Evolutionary conservation across 1,284 basidiomycete species (phyloP).

Genomic region (Sutorius eximius): DNA sequence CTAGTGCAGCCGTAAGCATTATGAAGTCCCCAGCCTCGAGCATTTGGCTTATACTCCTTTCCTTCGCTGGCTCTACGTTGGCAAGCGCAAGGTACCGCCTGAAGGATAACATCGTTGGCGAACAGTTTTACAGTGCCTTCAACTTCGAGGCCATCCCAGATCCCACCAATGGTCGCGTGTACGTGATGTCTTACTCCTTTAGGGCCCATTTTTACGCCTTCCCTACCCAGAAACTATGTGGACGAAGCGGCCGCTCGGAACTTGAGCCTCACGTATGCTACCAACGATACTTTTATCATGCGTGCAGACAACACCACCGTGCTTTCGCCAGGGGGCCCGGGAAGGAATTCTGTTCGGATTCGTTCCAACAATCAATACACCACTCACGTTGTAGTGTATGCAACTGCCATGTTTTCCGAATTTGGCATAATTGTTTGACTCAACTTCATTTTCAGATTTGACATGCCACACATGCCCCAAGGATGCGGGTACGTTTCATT

Average conservation of each 20-base stretch:
- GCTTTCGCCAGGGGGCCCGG: slow-evolving; percentile 47
- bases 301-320: slow-evolving; percentile 52
- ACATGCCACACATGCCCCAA: slow-evolving; percentile 51
- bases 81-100: slow-evolving; percentile 36
- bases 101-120: slow-evolving; percentile 42
- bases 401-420: slow-evolving; percentile 4
- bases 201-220: neutral
- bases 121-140: slow-evolving; percentile 44
- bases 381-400: slow-evolving; percentile 58
- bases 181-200: slow-evolving; percentile 17
- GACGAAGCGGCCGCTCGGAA: slow-evolving; percentile 43
- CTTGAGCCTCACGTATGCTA: slow-evolving; percentile 50
- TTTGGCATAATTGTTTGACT: neutral
- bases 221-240: slow-evolving; percentile 51
- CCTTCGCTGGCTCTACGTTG: slow-evolving; percentile 26
- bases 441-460: slow-evolving; percentile 26
- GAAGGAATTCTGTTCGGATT: slow-evolving; percentile 61
- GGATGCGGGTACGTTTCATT: slow-evolving; percentile 58
- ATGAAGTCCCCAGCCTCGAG: slow-evolving; percentile 18
- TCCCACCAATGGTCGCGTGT: slow-evolving; percentile 51
- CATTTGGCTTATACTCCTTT: slow-evolving; percentile 12
- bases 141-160: slow-evolving; percentile 46
- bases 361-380: slow-evolving; percentile 51
- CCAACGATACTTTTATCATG: slow-evolving; percentile 48
- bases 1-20: neutral